Base-by-base conservation (phyloP, 805 yeast species). In the Vanderwaltozyma verrucispora region DNA sequence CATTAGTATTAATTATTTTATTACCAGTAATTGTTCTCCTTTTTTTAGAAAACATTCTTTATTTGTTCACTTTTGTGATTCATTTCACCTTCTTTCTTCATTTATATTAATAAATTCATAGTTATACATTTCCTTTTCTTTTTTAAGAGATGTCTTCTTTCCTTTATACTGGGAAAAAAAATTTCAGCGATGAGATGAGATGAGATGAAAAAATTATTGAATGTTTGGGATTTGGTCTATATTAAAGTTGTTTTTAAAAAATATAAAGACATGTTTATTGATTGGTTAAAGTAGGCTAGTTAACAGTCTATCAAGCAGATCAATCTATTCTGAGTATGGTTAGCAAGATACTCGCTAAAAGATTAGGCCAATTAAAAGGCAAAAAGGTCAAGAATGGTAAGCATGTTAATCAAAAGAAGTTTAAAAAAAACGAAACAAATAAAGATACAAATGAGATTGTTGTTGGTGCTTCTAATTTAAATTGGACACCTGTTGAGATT, bases 401-500 rank as follows among this genome's bases (percentile, higher is more conserved):
- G n/a, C 23, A 29, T 19, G 28, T 16, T 25, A 37, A 36, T 28
- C 24, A 36, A 27, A 32, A 20, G 12, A 6, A 16, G 17, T 7
- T 30, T 13, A 25, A 21, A 23, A 32, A 28, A 20, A 28, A 14
- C 5, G 7, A 2, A 3, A 32, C 34, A 28, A 33, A 7, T 14
- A 31, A n/a, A 12, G 24, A 28, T 28, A 16, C 27, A 17, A n/a
- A 19, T 8, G 24, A 19, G 11, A 28, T 30, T 14, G 50, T 68
- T 18, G 74, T 77, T 13, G 64, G 63, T 18, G 71, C 73, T 2
- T 69, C 69, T 44, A 66, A 67, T 15, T 61, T 83, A 44, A 63
- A 66, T 8, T 89, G 98, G 98, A 82, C 80, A 46, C 55, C 78
- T 3, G 94, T 88, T 7, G 81, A 78, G 2, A 71, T 88, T 36